Evolutionary conservation across 441 rosid genomes (phyloP).

Genomic region (Gossypium davidsonii): DNA sequence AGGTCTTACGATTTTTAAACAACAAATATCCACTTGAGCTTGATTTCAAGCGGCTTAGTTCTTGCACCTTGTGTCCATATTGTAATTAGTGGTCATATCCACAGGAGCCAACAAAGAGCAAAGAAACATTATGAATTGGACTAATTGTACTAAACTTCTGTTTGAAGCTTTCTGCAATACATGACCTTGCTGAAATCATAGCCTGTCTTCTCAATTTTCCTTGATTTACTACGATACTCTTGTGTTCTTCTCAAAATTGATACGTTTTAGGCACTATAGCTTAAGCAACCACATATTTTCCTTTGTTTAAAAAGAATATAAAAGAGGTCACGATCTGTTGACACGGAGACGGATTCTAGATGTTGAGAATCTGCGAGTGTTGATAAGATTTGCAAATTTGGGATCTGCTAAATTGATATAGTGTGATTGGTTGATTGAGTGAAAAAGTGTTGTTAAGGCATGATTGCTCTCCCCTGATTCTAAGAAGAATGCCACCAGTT

Average conservation of each 20-base stretch:
- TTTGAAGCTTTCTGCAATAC: not conserved
- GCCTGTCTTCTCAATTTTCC: not conserved
- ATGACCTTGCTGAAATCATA: not conserved
- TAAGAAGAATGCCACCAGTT: too few relatives aligned
- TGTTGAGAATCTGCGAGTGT: too few relatives aligned
- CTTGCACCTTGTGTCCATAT: not conserved
- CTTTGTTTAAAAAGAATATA: too few relatives aligned
- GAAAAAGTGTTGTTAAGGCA: too few relatives aligned
- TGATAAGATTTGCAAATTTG: too few relatives aligned
- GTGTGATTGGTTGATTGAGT: too few relatives aligned
- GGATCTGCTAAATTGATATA: too few relatives aligned
- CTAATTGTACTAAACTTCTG: not conserved
- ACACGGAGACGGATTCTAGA: too few relatives aligned
- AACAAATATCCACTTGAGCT: not conserved
- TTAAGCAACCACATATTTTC: not conserved
- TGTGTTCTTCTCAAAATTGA: not conserved
- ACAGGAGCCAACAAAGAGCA: not conserved
- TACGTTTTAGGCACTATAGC: not conserved
- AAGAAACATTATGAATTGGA: not conserved
- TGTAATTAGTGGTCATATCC: not conserved
- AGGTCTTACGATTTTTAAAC: not conserved
- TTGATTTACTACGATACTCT: not conserved
- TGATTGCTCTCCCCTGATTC: too few relatives aligned
- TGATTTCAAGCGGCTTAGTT: not conserved
- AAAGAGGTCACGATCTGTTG: too few relatives aligned